Conservation (phyloP, 2,329 filamentous ascomycete species). For the Talaromyces sp. region DNA sequence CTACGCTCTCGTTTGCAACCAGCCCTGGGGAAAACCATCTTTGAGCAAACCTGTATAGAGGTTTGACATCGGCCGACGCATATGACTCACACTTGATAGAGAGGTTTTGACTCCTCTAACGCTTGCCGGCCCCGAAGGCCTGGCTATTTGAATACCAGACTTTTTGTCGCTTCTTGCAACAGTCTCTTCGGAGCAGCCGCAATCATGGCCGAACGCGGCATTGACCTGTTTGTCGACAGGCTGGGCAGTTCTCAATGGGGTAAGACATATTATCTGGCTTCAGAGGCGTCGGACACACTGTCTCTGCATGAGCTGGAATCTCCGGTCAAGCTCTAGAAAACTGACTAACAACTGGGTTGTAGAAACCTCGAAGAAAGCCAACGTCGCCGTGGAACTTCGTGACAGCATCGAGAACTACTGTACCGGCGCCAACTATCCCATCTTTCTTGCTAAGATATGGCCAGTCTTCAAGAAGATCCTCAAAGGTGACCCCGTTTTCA, state of each 20-base stretch:
- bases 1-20: neutral
- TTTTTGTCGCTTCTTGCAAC: conserved; percentile 18
- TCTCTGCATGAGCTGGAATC: no score
- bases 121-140: conserved; percentile 33
- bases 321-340: no score
- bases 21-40: neutral
- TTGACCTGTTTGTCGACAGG: conserved; percentile 46
- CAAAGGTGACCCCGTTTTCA: conserved; percentile 80
- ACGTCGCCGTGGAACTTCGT: conserved; percentile 77
- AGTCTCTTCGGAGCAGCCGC: conserved; percentile 13
- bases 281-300: no score
- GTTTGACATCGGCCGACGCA: conserved; percentile 18
- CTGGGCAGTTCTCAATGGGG: conserved; percentile 45
- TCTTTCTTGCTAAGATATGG: conserved; percentile 81
- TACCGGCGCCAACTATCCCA: conserved; percentile 69
- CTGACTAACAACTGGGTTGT: neutral
- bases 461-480: conserved; percentile 84
- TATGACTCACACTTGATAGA: conserved; percentile 20
- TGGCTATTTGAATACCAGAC: conserved; percentile 20
- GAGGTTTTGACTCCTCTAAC: conserved; percentile 22
- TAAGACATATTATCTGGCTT: conserved; percentile 18
- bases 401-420: conserved; percentile 83
- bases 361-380: conserved; percentile 79
- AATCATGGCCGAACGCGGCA: conserved; percentile 38
- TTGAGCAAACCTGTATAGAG: neutral